phyloP scores from a whole-genome alignment of 371 early-diverging fungal genomes.

The Mucor ambiguus region DNA sequence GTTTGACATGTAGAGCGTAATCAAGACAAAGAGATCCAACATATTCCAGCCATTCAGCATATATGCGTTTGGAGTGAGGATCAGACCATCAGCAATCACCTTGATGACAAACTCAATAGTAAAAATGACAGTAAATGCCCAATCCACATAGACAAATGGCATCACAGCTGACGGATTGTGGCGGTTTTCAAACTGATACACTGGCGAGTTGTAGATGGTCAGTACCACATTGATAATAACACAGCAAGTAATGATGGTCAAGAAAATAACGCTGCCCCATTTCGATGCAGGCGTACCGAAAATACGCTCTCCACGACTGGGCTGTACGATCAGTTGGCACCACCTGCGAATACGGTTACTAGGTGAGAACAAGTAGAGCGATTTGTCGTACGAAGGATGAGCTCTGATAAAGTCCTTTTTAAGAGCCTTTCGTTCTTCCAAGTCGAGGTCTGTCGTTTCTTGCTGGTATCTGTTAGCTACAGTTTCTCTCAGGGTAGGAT shows the following conservation, averaged over 20 bases:
- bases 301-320: conserved; percentile 55
- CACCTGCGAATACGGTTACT: conserved; percentile 55
- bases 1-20: conserved; percentile 59
- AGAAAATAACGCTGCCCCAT: conserved; percentile 47
- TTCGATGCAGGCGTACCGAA: conserved; percentile 53
- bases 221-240: conserved; percentile 55
- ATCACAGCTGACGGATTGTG: conserved; percentile 20
- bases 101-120: conserved; percentile 64
- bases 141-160: conserved; percentile 42
- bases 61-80: conserved; percentile 71
- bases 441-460: conserved; percentile 37
- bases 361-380: conserved; percentile 58
- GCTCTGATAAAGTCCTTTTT: conserved; percentile 60
- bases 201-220: conserved; percentile 61
- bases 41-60: conserved; percentile 65
- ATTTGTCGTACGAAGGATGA: conserved; percentile 67
- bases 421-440: conserved; percentile 49
- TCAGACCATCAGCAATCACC: conserved; percentile 67
- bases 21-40: conserved; percentile 68
- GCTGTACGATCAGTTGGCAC: conserved; percentile 60
- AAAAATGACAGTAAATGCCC: conserved; percentile 59
- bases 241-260: conserved; percentile 46
- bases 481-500: conserved; percentile 31
- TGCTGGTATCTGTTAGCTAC: conserved; percentile 29
- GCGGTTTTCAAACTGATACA: conserved; percentile 53